Evolutionary conservation across 2,329 filamentous ascomycete genomes (phyloP), one percentile per base, ranked within the genome.

Genomic region (Trichoderma atroviride): DNA sequence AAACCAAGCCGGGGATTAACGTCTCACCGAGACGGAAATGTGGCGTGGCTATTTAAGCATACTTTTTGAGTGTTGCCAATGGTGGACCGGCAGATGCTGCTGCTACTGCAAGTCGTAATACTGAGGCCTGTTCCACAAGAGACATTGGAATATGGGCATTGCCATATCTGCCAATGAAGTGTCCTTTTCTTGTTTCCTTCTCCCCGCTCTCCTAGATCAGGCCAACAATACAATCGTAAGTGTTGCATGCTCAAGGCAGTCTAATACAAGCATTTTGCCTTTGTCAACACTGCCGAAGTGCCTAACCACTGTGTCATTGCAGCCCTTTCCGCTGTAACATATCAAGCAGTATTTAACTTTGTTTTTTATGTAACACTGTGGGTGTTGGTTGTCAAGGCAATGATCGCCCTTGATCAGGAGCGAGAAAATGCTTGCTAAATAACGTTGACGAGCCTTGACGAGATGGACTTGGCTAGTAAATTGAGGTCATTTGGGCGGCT

Each of bases 21-120:
- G 53, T 50, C 27, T 33, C 33, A 58, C 68, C 31, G 40, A 31
- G 22, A 6, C 37, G 43, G 19, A 63, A 55, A n/a, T 43, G 52
- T 66, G 61, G 55, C 24, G 61, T 53, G 53, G 53, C 68, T 22
- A 50, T 60, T 69, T 65, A 55, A 66, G 68, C 60, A 69, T 59
- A 66, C 60, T 69, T 69, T 65, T 50, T 66, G 67, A 33, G 19
- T 64, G 22, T 13, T 40, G 13, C 37, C 33, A 50, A 63, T 52
- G 29, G 33, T 35, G 19, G 33, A 10, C 19, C 1, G 50, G n/a
- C 19, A 31, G 19, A 47, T 31, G 16, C 7, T 50, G n/a, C 3
- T 22, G 7, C 14, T 16, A n/a, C 1, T 22, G 13, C 14, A 10
- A 22, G 3, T 47, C 29, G 37, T 19, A 9, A 22, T 19, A 40